A percentile compares a stretch with the other conserved stretches of the same genome.
phyloP scores from a whole-genome alignment of 192 early-diverging fungal genomes.

The Dimargaris cristalligena region DNA sequence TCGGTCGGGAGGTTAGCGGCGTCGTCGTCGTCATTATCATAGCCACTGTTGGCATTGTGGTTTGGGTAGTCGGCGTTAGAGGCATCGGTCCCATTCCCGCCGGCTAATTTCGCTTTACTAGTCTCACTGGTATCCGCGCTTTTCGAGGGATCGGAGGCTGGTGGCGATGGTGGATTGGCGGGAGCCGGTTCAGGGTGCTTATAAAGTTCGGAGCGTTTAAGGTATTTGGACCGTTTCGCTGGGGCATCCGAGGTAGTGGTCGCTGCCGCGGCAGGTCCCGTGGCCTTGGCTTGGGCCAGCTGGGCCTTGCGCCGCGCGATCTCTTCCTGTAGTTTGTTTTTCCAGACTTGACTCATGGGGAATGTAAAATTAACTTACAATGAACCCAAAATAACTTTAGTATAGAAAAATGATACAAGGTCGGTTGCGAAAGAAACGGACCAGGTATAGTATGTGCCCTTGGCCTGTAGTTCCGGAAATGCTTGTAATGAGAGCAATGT shows the following conservation, averaged over 20 bases:
- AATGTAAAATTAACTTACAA: background rate
- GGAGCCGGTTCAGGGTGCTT: background rate
- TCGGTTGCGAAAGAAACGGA: background rate
- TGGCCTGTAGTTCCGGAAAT: too few relatives aligned
- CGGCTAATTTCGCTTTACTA: background rate
- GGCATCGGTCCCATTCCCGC: background rate
- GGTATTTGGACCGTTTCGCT: background rate
- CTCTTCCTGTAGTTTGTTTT: conserved; percentile 8
- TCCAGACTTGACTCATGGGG: background rate
- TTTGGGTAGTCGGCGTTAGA: background rate
- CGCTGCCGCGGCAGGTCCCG: background rate
- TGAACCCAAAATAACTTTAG: background rate
- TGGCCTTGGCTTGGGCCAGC: background rate
- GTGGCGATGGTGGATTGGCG: background rate
- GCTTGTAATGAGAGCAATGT: conserved; percentile 1
- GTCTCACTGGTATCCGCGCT: conserved; percentile 4
- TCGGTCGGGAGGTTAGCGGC: background rate
- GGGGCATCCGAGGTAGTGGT: background rate
- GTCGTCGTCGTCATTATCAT: conserved; percentile 11
- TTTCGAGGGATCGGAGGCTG: conserved; percentile 2
- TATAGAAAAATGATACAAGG: background rate
- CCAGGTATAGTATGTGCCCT: too few relatives aligned
- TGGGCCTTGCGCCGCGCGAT: background rate
- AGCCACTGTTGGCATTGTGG: background rate
- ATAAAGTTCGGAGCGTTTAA: conserved; percentile 4